Base-by-base conservation (phyloP, 176 grass and related monocot species). In the Avena insularis region DNA sequence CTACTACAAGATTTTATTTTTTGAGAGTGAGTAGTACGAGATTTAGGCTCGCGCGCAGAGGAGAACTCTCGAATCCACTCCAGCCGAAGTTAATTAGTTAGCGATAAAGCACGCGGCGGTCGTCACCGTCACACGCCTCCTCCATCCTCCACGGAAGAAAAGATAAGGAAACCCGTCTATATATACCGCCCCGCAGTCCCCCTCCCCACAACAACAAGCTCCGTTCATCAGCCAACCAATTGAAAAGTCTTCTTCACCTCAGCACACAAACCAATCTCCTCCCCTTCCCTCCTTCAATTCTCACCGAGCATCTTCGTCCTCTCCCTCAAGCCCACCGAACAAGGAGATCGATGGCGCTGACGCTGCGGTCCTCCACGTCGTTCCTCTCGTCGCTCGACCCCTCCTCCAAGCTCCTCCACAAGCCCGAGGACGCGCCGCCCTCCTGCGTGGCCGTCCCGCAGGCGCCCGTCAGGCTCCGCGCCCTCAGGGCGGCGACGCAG, bases 331-430 rank as follows among this genome's bases (percentile, higher is more conserved):
- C 74, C 40, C 6, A 43, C 40, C 40, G 40, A 5, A 6, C 40
- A 43, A 20, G 49, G 64, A 23, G 25, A 29, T 2, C 27, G 79
- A 98, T 98, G 96, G 91, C 93, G 49, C 71, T 94, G 63, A 90
- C 88, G 50, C 84, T 95, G 70, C 91, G 90, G 38, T 91, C 88
- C 38, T 55, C 90, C 8, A 79, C 91, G 10, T 94, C 91, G 7
- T 95, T 95, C 88, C 75, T 91, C 55, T 76, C 79, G 38, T 82
- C 79, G 1, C 17, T 86, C 45, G 92, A 93, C 73, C 85, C 87
- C 12, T 36, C 31, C 43, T 88, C 82, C 86, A 93, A 91, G 86
- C 64, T 89, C 40, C 88, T 83, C 13, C 85, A 94, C 81, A 94
- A 80, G 79, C 15, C 90, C 60, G 86, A 90, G 25, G 84, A 83